phyloP scores from a whole-genome alignment of 805 yeast species.

The Pichia cephalocereana region DNA sequence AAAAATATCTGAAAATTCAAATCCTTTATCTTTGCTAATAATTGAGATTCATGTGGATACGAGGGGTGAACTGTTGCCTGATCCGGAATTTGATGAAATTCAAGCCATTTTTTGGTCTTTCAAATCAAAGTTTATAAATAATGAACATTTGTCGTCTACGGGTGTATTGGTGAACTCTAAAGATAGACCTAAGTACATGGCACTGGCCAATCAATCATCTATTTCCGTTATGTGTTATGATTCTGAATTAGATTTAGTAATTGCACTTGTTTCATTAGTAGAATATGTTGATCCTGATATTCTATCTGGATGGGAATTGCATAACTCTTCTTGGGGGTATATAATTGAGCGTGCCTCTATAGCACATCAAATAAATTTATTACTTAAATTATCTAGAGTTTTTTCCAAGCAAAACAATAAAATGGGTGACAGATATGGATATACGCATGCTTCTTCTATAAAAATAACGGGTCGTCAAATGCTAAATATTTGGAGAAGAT shows the following conservation, averaged over 20 bases:
- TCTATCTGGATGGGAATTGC: constrained; percentile 76
- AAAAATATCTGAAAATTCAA: constrained; percentile 30
- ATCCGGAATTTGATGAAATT: constrained; percentile 56
- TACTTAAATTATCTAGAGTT: constrained; percentile 56
- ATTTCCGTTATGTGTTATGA: constrained; percentile 32
- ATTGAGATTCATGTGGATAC: constrained; percentile 64
- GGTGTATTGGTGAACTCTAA: constrained; percentile 27
- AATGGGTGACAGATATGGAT: constrained; percentile 69
- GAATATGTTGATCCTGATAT: constrained; percentile 77
- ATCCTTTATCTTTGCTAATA: constrained; percentile 45
- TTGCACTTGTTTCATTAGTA: constrained; percentile 45
- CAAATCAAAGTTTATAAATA: constrained; percentile 28
- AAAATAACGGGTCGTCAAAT: constrained; percentile 72
- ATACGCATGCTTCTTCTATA: constrained; percentile 64
- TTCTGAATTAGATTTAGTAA: constrained; percentile 52
- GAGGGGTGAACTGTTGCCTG: constrained; percentile 43
- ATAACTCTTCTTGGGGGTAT: constrained; percentile 84
- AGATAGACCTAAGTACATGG: not conserved
- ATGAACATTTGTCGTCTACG: constrained; percentile 28
- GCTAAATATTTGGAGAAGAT: constrained; percentile 74
- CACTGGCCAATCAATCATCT: not conserved
- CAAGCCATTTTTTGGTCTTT: constrained; percentile 51
- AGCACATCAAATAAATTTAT: constrained; percentile 41
- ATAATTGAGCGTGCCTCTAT: constrained; percentile 52
- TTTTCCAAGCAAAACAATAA: constrained; percentile 38